Base-by-base conservation (phyloP, 768 basidiomycete species). In the Tulasnella sp. region DNA sequence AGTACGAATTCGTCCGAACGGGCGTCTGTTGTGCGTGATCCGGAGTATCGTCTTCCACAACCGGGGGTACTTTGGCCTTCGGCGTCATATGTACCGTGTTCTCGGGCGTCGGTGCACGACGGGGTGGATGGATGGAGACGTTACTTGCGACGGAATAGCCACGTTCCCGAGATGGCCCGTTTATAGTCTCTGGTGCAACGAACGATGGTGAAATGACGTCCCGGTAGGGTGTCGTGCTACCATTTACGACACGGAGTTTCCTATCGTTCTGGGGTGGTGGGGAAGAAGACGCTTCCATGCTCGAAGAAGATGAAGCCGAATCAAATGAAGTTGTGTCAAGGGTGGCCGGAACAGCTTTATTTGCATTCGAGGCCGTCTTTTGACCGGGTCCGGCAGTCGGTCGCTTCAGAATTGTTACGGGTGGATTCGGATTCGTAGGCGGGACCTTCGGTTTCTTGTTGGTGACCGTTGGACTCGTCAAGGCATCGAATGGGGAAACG, bases 401-500 rank as follows among this genome's bases (percentile, higher is more conserved):
- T 43, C 41, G 41, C 6, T 25, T n/a, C n/a, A 43, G 41, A 25
- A 43, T 43, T 6, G 41, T 43, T 6, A 43, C n/a, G 9, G 41
- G 41, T n/a, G n/a, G n/a, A n/a, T n/a, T n/a, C n/a, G n/a, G n/a
- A n/a, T n/a, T 25, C n/a, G 17, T 43, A 25, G 41, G 6, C 41
- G 6, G 27, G 5, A 6, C 8, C 23, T 7, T 49, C 17, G 29
- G 8, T 11, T 57, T 49, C 42, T 57, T 49, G 23, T 43, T 27
- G 42, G 17, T 29, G 4, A 32, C 31, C n/a, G 55, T 32, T 15
- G 50, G 32, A 17, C 27, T 36, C 25, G 41, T 21, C 21, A 61
- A 40, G 4, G 60, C 60, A 35, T 61, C 60, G 34, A 61, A 60
- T 8, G 60, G 60, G 4, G 60, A 61, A 17, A 61, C 36, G 32